Evolutionary conservation across 1,284 basidiomycete species (phyloP).

Genomic region (Mycena citricolor): DNA sequence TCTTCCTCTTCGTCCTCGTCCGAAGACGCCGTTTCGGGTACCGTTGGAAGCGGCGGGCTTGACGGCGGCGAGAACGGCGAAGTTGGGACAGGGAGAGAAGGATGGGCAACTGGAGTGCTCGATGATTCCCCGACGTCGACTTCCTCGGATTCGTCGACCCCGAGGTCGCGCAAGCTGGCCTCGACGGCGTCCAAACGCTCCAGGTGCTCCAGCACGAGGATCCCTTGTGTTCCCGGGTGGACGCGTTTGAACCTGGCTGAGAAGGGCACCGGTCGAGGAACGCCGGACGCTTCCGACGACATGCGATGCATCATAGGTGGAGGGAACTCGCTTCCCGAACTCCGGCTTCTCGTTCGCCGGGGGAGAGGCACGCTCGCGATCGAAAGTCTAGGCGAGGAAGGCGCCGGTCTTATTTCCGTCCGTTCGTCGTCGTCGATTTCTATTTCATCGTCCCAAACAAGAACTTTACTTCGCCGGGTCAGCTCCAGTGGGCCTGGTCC

Average conservation of each 20-base stretch:
- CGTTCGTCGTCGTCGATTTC: conserved; percentile 66
- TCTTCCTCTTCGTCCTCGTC: conserved; percentile 72
- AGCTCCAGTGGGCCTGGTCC: conserved; percentile 76
- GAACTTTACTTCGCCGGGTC: conserved; percentile 72
- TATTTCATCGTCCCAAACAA: conserved; percentile 85
- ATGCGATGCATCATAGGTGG: conserved; percentile 58
- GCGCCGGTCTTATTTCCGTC: conserved; percentile 39
- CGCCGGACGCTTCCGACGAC: conserved; percentile 62
- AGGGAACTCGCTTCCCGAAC: conserved; percentile 66
- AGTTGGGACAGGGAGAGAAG: conserved; percentile 32
- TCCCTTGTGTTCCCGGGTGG: conserved; percentile 79
- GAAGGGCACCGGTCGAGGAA: conserved; percentile 74
- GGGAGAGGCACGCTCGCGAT: conserved; percentile 62
- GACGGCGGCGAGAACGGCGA: conserved; percentile 50
- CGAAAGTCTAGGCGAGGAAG: conserved; percentile 56
- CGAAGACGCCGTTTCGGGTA: conserved; percentile 52
- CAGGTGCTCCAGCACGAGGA: conserved; percentile 78
- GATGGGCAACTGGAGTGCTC: conserved; percentile 21
- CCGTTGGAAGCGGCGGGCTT: conserved; percentile 49
- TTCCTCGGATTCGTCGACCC: conserved; percentile 47
- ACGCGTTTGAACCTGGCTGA: conserved; percentile 74
- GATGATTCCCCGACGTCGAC: conserved; percentile 55
- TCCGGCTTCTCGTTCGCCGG: conserved; percentile 58
- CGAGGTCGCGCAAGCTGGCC: conserved; percentile 70
- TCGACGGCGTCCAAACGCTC: conserved; percentile 80